Conservation (phyloP, 1,284 basidiomycete species). For the Cryptococcus sp. region DNA sequence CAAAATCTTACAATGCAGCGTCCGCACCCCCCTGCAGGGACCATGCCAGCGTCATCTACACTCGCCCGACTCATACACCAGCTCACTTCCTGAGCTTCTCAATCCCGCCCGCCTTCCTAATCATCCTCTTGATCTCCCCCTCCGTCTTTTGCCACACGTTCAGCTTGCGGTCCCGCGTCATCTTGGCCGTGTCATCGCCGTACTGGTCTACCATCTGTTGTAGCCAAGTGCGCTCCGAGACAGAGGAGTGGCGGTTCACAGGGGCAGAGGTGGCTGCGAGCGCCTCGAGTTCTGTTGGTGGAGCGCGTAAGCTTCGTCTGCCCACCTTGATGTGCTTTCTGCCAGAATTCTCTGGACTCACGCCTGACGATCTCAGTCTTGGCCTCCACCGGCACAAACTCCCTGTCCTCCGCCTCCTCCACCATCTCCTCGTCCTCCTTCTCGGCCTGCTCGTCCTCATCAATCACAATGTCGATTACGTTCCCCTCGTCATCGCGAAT, state of each 20-base stretch:
- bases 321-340: not conserved
- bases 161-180: constrained; percentile 73
- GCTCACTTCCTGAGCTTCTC: constrained; percentile 9
- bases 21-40: too few relatives aligned
- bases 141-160: constrained; percentile 84
- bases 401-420: constrained; percentile 15
- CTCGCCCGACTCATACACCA: not conserved
- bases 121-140: constrained; percentile 61
- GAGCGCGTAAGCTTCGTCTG: not conserved
- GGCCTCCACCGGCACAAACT: constrained; percentile 32
- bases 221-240: constrained; percentile 68
- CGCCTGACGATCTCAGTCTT: constrained; percentile 51
- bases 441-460: constrained; percentile 52
- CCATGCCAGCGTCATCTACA: too few relatives aligned
- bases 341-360: constrained; percentile 24
- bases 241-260: constrained; percentile 63
- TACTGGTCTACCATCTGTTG: constrained; percentile 65
- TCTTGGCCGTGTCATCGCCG: constrained; percentile 67
- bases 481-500: constrained; percentile 78
- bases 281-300: constrained; percentile 40
- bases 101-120: constrained; percentile 25
- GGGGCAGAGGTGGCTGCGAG: constrained; percentile 40
- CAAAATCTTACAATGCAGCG: too few relatives aligned
- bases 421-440: constrained; percentile 28
- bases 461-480: constrained; percentile 71